Conservation (phyloP, 441 rosid species). For the Arabidopsis lyrata region DNA sequence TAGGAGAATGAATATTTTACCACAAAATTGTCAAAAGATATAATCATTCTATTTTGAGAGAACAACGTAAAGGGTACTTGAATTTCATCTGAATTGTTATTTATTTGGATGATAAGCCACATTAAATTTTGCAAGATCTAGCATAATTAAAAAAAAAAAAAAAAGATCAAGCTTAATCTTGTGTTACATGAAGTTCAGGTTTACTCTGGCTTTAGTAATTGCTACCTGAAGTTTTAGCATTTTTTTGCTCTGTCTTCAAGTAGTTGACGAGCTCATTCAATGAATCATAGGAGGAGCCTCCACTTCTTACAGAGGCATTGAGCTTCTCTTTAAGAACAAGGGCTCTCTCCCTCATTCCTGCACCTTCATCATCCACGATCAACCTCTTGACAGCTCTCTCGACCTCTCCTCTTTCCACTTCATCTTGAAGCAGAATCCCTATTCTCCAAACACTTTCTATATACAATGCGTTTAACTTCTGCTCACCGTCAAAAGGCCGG, state of each 20-base stretch:
- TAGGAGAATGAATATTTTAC: no score
- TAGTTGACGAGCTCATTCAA: slow-evolving; percentile 42
- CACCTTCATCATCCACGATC: slow-evolving; percentile 32
- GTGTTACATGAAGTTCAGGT: not conserved
- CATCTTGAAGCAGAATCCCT: no score
- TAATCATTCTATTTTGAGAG: not conserved
- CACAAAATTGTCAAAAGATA: not conserved
- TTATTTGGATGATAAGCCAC: not conserved
- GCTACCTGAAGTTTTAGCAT: not conserved
- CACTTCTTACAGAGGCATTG: slow-evolving; percentile 2
- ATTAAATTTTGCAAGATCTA: not conserved
- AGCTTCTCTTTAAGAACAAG: slow-evolving; percentile 14
- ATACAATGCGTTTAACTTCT: slow-evolving; percentile 29
- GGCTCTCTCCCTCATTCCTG: slow-evolving; percentile 28
- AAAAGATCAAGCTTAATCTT: not conserved
- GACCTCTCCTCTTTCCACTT: no score
- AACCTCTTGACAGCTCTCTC: slow-evolving; percentile 24
- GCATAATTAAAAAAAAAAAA: no score
- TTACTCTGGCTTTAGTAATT: not conserved
- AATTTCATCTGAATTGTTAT: not conserved
- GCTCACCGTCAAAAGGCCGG: no score
- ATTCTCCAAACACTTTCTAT: slow-evolving; percentile 26
- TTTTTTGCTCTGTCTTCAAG: not conserved
- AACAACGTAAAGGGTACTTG: not conserved
- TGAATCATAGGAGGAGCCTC: slow-evolving; percentile 36